These are phyloP conservation scores for Tricholoma saponaceum DNA, from an alignment of 768 basidiomycete genomes.

Conservation along the genomic window DNA sequence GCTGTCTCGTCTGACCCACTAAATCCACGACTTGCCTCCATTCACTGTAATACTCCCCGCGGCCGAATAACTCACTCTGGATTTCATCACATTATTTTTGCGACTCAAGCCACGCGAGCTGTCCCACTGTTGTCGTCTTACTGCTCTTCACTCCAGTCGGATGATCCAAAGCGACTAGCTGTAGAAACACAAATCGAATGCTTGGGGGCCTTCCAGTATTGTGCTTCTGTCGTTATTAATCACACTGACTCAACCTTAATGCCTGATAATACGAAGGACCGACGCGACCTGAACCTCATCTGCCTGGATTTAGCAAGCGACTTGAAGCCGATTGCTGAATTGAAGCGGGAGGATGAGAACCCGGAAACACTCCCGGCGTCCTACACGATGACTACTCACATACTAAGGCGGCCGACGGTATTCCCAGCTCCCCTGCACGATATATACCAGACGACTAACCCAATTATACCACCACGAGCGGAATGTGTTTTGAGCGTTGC, in stretches of 20 bases:
- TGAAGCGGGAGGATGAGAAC: conserved; percentile 9
- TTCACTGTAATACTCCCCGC: conserved; percentile 31
- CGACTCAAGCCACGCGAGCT: conserved; percentile 71
- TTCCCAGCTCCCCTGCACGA: conserved; percentile 27
- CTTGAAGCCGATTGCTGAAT: not conserved
- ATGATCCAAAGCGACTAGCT: conserved; percentile 21
- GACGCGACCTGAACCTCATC: conserved; percentile 65
- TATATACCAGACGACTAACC: conserved; percentile 75
- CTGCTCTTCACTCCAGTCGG: conserved; percentile 28
- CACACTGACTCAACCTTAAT: conserved; percentile 62
- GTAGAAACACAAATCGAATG: conserved; percentile 42
- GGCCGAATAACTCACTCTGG: conserved; percentile 30
- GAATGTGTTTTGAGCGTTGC: conserved; percentile 52
- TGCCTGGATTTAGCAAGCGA: conserved; percentile 12
- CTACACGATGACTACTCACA: conserved; percentile 72
- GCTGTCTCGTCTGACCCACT: conserved; percentile 36
- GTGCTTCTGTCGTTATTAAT: conserved; percentile 59
- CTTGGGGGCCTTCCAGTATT: conserved; percentile 51
- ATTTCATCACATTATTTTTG: conserved; percentile 67
- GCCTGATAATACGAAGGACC: conserved; percentile 45
- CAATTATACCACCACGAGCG: conserved; percentile 48
- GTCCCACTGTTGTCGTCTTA: conserved; percentile 48
- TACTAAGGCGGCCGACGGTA: conserved; percentile 37
- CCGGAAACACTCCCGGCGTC: conserved; percentile 32
- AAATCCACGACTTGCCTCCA: conserved; percentile 28